Conservation (phyloP, 1,284 basidiomycete genomes). For the Phlebopus sp. region DNA sequence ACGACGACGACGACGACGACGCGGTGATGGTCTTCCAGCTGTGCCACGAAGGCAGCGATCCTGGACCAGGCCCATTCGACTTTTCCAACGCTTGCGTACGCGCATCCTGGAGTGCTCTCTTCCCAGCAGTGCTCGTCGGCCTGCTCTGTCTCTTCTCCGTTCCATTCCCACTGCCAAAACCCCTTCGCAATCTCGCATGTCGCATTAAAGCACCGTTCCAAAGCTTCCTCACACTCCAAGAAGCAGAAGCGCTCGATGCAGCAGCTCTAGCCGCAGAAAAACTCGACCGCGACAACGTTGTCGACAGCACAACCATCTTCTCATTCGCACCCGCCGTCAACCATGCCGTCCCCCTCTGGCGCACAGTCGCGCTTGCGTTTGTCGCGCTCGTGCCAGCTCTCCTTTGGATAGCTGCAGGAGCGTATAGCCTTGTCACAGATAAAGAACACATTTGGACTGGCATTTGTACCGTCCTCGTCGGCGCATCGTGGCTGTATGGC, state of each 20-base stretch:
- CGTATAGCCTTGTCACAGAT: constrained; percentile 34
- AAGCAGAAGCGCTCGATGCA: constrained; percentile 44
- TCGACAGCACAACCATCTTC: too few relatives aligned
- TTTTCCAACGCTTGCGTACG: constrained; percentile 53
- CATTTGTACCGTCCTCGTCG: constrained; percentile 33
- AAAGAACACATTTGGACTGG: constrained; percentile 23
- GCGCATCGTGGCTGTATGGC: constrained; percentile 49
- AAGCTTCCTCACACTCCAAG: constrained; percentile 43
- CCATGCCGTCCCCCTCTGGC: constrained; percentile 47
- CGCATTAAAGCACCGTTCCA: constrained; percentile 29
- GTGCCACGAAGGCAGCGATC: constrained; percentile 33
- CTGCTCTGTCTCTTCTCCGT: constrained; percentile 42
- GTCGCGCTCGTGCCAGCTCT: constrained; percentile 42
- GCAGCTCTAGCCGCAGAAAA: background rate
- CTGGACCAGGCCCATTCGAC: constrained; percentile 43
- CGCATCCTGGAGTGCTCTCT: constrained; percentile 51
- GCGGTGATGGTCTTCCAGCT: constrained; percentile 8
- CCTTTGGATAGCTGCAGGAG: constrained; percentile 42
- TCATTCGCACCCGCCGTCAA: constrained; percentile 6
- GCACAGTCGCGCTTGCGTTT: constrained; percentile 49
- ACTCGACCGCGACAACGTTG: too few relatives aligned
- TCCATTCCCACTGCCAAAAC: constrained; percentile 30
- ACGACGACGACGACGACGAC: too few relatives aligned
- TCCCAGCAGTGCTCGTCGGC: constrained; percentile 50
- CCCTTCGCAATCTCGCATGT: constrained; percentile 13